phyloP scores from a whole-genome alignment of 176 grass and related monocot species.

The Paspalum vaginatum region DNA sequence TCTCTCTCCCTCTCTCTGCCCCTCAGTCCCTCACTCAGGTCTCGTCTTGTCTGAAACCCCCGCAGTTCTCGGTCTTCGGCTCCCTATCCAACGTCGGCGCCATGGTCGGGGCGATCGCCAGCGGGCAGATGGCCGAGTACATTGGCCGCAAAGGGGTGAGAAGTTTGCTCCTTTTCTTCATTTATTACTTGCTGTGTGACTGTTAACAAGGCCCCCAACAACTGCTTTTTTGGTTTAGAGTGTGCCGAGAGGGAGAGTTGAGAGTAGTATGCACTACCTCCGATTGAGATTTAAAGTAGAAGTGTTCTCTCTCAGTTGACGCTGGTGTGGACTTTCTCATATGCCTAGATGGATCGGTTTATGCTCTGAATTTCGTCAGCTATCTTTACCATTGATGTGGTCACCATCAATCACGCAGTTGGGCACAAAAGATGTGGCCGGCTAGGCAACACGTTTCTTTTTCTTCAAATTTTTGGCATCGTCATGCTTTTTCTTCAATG shows the following conservation, averaged over 20 bases:
- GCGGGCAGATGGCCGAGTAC: conserved; percentile 80
- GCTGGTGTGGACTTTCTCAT: not conserved
- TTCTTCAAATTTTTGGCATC: not conserved
- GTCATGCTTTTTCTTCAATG: not conserved
- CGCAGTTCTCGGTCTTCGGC: conserved; percentile 74
- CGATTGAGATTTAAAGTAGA: not conserved
- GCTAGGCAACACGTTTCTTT: no score
- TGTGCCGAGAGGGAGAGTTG: not conserved
- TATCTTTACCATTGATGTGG: not conserved
- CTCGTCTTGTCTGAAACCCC: not conserved
- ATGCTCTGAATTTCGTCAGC: conserved; percentile 6
- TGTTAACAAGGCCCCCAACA: not conserved
- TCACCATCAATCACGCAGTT: not conserved
- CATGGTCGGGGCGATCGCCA: conserved; percentile 77
- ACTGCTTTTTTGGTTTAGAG: not conserved
- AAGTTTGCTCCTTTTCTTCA: conserved; percentile 10
- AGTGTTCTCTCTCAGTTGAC: not conserved
- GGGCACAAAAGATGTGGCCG: not conserved
- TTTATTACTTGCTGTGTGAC: not conserved
- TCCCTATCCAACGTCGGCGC: conserved; percentile 77
- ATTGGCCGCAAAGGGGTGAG: conserved; percentile 73
- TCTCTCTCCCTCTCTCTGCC: no score
- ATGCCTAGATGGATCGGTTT: not conserved
- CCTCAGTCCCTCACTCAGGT: not conserved
- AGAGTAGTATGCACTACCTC: not conserved